Conservation (phyloP, 1,139 yeast species). For the Nematodospora anomalae region DNA sequence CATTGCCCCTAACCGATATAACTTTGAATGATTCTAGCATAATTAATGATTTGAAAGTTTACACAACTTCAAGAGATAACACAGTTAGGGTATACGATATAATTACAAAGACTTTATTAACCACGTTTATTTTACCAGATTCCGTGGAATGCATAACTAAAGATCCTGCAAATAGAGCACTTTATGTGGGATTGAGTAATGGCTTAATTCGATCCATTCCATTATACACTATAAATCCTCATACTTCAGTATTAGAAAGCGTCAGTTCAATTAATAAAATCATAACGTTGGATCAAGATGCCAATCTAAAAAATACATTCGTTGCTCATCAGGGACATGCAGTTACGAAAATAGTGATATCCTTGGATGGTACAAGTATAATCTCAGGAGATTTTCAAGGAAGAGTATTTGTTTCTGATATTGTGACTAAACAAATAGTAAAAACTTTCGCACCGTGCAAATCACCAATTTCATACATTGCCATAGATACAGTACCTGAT, state of each 20-base stretch:
- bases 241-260: constrained; percentile 48
- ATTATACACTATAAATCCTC: constrained; percentile 49
- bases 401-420: constrained; percentile 65
- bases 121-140: constrained; percentile 68
- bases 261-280: constrained; percentile 58
- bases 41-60: constrained; percentile 61
- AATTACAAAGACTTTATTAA: constrained; percentile 43
- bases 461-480: constrained; percentile 34
- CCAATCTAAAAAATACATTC: constrained; percentile 51
- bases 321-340: constrained; percentile 52
- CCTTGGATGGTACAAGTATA: constrained; percentile 74
- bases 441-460: constrained; percentile 60
- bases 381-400: constrained; percentile 78
- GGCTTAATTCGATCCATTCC: constrained; percentile 64
- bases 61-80: constrained; percentile 71
- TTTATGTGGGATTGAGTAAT: constrained; percentile 67
- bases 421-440: constrained; percentile 73
- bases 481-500: constrained; percentile 20
- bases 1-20: constrained; percentile 71
- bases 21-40: constrained; percentile 48
- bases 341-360: constrained; percentile 51
- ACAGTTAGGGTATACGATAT: constrained; percentile 71
- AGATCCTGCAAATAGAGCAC: constrained; percentile 81
- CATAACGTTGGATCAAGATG: constrained; percentile 51
- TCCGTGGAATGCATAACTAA: constrained; percentile 59